phyloP scores from a whole-genome alignment of 1,284 basidiomycete genomes.

The Thelephora terrestris region DNA sequence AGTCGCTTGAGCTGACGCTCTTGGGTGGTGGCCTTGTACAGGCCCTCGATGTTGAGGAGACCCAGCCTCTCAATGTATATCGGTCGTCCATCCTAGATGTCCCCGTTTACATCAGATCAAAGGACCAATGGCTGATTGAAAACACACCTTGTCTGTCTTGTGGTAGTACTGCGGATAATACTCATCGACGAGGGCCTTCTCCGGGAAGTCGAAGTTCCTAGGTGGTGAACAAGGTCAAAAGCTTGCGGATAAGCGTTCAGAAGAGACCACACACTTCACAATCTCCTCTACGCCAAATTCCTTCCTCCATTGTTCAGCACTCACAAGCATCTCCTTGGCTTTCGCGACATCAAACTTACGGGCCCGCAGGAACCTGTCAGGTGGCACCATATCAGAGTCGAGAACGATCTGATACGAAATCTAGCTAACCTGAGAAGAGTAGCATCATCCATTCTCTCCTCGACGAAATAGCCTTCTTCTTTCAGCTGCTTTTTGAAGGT shows the following conservation, averaged over 20 bases:
- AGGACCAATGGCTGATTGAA: background rate
- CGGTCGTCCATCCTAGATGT: constrained; percentile 78
- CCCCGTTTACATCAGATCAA: background rate
- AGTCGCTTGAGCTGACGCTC: constrained; percentile 88
- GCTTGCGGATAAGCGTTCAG: background rate
- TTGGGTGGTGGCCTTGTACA: constrained; percentile 75
- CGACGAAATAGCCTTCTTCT: constrained; percentile 50
- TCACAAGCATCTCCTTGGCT: constrained; percentile 79
- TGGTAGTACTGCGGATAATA: constrained; percentile 97
- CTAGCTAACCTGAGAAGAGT: constrained; percentile 54
- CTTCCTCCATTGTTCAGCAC: constrained; percentile 86
- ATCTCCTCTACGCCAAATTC: constrained; percentile 86
- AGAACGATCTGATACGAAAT: background rate
- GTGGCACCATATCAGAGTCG: no score
- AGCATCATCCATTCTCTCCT: constrained; percentile 74
- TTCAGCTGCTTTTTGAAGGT: constrained; percentile 62
- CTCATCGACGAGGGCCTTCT: constrained; percentile 78
- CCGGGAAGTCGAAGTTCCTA: constrained; percentile 85
- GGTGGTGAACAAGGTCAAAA: background rate
- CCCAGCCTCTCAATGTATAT: constrained; percentile 94
- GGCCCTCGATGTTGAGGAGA: constrained; percentile 77
- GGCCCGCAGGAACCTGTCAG: constrained; percentile 75
- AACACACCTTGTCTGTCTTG: constrained; percentile 81
- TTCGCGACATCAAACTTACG: constrained; percentile 84
- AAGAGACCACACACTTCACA: constrained; percentile 47